Evolutionary conservation across 2,329 filamentous ascomycete genomes (phyloP), one percentile per base, ranked within the genome.

Genomic region (Clonostachys sp.): DNA sequence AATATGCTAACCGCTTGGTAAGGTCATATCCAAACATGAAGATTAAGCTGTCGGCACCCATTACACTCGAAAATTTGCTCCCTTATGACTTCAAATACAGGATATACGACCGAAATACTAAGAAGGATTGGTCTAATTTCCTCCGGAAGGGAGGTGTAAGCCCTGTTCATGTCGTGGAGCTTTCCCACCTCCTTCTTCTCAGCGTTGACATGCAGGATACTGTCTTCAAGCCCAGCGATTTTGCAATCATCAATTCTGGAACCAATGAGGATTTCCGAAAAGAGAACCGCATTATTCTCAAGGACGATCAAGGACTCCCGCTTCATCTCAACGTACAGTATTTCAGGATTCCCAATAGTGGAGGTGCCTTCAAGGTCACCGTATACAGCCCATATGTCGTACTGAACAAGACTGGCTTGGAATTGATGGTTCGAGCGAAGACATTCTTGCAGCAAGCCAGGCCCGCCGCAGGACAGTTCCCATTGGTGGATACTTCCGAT

Each of bases 41-140:
- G 50, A 78, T 99, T 54, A 89, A 91, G 55, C 79, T 99, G 4
- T 95, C 90, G 20, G 92, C 94, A 1, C 94, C 95, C 0, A 83
- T 99, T 13, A 92, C 96, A 44, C 78, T 99, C 5, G 92, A 99
- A 65, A 99, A 99, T 55, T 72, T 99, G 41, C 71, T 99, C 36
- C 94, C 94, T 0, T 97, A 94, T 61, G 94, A 99, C 67, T 99
- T 99, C 81, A 97, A 99, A 67, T 99, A 99, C 65, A 84, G 92
- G 47, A 97, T 99, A 47, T 99, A 97, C 61, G 94, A 99, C 72
- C 96, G 95, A 72, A 95, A 96, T 64, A 96, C 91, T 0, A 95
- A 92, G 74, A 96, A 95, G 63, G 94, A 99, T 63, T 99, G 94
- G 94, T 95, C 90, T 5, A 99, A 99, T 64, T 99, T 99, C 70